Evolutionary conservation across 2,329 filamentous ascomycete genomes (phyloP).

Genomic region (Pseudogymnoascus sp.): DNA sequence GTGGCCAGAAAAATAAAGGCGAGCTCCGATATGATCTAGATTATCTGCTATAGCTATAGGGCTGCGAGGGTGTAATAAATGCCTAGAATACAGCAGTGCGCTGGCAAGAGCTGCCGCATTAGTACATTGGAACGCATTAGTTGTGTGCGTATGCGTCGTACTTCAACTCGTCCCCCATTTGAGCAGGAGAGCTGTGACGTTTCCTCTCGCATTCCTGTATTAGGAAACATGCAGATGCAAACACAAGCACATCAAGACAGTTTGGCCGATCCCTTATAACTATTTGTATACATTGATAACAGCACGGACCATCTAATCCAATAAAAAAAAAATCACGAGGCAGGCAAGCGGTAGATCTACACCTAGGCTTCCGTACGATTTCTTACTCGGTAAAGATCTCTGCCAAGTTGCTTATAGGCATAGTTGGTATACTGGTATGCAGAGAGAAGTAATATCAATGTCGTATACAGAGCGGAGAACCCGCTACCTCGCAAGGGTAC

Average conservation of each 20-base stretch:
- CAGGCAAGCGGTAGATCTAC: background rate
- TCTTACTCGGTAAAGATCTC: background rate
- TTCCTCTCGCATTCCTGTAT: background rate
- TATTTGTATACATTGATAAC: background rate
- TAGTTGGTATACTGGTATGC: background rate
- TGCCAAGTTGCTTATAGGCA: background rate
- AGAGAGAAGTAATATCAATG: background rate
- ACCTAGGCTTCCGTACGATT: background rate
- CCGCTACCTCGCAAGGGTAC: background rate
- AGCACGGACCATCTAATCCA: background rate
- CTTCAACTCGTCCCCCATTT: too few relatives aligned
- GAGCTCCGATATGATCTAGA: background rate
- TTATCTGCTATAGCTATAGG: background rate
- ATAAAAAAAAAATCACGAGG: too few relatives aligned
- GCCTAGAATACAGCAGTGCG: background rate
- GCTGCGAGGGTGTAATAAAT: background rate
- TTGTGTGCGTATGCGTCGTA: background rate
- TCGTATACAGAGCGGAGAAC: background rate
- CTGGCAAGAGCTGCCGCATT: background rate
- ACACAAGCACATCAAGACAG: background rate
- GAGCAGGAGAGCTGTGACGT: too few relatives aligned
- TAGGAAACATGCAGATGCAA: background rate
- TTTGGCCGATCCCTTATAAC: background rate
- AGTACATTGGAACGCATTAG: background rate
- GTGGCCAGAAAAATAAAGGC: background rate